A percentile compares a stretch with the other conserved stretches of the same genome.
Evolutionary conservation across 2,329 filamentous ascomycete genomes (phyloP).

Genomic region (Cercospora beticola): DNA sequence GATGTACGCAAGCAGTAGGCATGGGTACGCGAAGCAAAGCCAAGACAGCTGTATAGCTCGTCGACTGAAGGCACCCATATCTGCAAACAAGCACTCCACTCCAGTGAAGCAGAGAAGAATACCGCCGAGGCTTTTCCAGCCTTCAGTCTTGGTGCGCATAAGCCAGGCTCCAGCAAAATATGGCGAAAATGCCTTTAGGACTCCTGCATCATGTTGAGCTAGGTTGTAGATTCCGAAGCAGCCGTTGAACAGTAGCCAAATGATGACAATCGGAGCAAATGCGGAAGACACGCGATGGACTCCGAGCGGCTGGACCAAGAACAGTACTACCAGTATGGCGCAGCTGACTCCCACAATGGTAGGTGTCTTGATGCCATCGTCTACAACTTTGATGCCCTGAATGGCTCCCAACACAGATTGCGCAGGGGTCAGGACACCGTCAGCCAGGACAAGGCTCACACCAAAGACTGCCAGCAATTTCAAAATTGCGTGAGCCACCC

Average conservation of each 20-base stretch:
- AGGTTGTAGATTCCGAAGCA: slow-evolving; percentile 63
- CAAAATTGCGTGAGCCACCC: slow-evolving; percentile 52
- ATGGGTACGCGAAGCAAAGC: slow-evolving; percentile 67
- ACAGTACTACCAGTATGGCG: slow-evolving; percentile 55
- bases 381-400: slow-evolving; percentile 58
- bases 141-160: slow-evolving; percentile 56
- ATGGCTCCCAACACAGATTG: slow-evolving; percentile 69
- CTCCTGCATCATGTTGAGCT: slow-evolving; percentile 46
- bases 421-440: slow-evolving; percentile 67
- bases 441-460: slow-evolving; percentile 65
- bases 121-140: slow-evolving; percentile 64
- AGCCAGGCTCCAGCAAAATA: slow-evolving; percentile 63
- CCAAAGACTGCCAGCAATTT: slow-evolving; percentile 64
- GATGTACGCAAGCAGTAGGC: slow-evolving; percentile 64
- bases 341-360: slow-evolving; percentile 64
- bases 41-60: slow-evolving; percentile 71
- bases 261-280: slow-evolving; percentile 65
- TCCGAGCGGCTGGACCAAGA: slow-evolving; percentile 30
- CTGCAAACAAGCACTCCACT: slow-evolving; percentile 74
- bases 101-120: slow-evolving; percentile 72
- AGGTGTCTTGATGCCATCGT: slow-evolving; percentile 53
- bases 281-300: slow-evolving; percentile 57
- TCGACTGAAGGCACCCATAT: slow-evolving; percentile 66
- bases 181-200: slow-evolving; percentile 54
- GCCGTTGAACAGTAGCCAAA: slow-evolving; percentile 64